A percentile compares a stretch with the other conserved stretches of the same genome.
Conservation (phyloP, 345 rosid genomes). For the Syzygium aromaticum region DNA sequence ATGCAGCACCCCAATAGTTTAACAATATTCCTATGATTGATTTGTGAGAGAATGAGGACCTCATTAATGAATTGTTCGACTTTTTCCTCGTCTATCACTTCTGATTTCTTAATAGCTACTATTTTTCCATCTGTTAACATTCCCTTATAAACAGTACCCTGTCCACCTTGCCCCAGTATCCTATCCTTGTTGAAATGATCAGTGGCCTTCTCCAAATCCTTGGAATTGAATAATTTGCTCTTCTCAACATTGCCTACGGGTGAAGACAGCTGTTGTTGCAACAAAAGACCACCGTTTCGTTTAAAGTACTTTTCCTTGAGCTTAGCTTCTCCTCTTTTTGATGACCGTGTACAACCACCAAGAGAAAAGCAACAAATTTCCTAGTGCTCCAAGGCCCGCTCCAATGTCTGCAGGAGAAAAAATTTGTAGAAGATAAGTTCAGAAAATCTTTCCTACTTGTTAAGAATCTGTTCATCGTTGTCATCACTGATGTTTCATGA, state of each 20-base stretch:
- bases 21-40: conserved; percentile 1
- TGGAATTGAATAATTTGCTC: background rate
- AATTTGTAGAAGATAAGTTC: too few relatives aligned
- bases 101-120: too few relatives aligned
- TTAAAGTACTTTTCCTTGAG: background rate
- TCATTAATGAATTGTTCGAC: too few relatives aligned
- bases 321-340: background rate
- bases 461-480: too few relatives aligned
- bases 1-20: background rate
- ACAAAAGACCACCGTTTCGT: background rate
- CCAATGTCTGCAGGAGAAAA: too few relatives aligned
- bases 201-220: background rate
- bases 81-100: too few relatives aligned
- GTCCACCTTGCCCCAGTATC: background rate
- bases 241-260: background rate
- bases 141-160: conserved; percentile 1
- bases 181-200: background rate
- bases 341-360: background rate
- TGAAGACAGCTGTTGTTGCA: background rate
- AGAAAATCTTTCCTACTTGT: too few relatives aligned
- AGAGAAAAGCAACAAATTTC: background rate
- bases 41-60: too few relatives aligned
- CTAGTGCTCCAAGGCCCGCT: background rate
- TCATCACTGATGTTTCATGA: too few relatives aligned
- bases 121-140: background rate